phyloP scores from a whole-genome alignment of 208 protist species.

The Leishmania mexicana region DNA sequence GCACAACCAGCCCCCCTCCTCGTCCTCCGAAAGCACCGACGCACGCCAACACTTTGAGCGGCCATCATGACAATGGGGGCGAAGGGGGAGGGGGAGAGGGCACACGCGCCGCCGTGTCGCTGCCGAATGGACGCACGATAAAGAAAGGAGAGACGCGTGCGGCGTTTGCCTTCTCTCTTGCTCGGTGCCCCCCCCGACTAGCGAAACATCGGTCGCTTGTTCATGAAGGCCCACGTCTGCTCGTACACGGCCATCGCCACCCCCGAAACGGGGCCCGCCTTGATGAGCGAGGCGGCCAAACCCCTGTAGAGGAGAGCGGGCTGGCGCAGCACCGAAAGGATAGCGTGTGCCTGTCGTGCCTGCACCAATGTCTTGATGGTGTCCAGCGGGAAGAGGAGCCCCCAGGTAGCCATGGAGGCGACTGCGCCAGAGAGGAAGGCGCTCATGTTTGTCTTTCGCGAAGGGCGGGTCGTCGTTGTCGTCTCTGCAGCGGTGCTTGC shows the following conservation, averaged over 20 bases:
- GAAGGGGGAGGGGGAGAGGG: too few species aligned
- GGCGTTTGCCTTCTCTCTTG: background rate
- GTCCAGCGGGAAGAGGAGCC: slow-evolving; percentile 80
- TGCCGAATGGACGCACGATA: background rate
- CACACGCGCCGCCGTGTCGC: background rate
- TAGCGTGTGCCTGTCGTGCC: slow-evolving; percentile 43
- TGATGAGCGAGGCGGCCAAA: slow-evolving; percentile 65
- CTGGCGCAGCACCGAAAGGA: slow-evolving; percentile 28
- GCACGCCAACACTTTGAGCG: background rate
- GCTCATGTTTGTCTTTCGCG: slow-evolving; percentile 18
- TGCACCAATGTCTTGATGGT: slow-evolving; percentile 89
- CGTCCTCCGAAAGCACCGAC: background rate
- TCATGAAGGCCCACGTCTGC: slow-evolving; percentile 20
- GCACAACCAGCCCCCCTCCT: background rate
- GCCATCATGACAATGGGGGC: too few species aligned
- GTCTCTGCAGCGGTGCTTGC: background rate
- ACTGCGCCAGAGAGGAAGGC: slow-evolving; percentile 64
- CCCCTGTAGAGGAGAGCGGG: slow-evolving; percentile 60
- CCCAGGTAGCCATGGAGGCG: slow-evolving; percentile 78
- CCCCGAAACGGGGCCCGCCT: slow-evolving; percentile 79
- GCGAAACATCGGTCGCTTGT: background rate
- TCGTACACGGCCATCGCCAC: slow-evolving; percentile 83
- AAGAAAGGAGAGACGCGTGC: background rate
- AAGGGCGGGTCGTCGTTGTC: background rate
- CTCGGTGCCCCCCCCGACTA: background rate